These are phyloP conservation scores for Backusella parvicylindrica DNA, from an alignment of 192 early-diverging fungal genomes.

Conservation along the genomic window DNA sequence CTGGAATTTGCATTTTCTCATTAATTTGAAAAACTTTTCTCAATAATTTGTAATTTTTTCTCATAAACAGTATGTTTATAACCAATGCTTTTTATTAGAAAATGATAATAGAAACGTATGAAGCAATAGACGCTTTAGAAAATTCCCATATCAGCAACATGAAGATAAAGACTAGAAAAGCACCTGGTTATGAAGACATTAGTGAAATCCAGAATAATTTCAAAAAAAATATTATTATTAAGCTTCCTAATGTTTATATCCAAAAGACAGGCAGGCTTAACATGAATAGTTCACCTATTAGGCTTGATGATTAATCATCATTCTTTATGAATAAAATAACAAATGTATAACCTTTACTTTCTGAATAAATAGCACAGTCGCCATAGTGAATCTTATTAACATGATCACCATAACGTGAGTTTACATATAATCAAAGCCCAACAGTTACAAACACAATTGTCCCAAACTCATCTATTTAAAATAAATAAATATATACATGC, in stretches of 20 bases:
- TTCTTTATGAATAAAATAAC: too few species aligned
- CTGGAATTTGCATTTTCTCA: too few species aligned
- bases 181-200: neutral
- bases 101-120: neutral
- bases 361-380: too few species aligned
- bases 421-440: too few species aligned
- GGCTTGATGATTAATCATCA: too few species aligned
- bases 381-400: too few species aligned
- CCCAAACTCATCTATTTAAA: neutral
- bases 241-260: neutral
- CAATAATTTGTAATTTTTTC: too few species aligned
- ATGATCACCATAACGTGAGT: too few species aligned
- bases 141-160: neutral
- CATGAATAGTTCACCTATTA: neutral
- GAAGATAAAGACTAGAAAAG: slow-evolving; percentile 5
- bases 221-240: neutral
- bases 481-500: neutral
- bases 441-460: too few species aligned
- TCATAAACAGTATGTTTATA: neutral
- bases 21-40: too few species aligned
- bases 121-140: slow-evolving; percentile 1
- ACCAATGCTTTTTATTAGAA: neutral
- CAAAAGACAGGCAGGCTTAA: neutral
- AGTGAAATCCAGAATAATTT: slow-evolving; percentile 3
- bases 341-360: too few species aligned